These are phyloP conservation scores for Umbellularia californica DNA, from an alignment of 164 flowering plant species.

Conservation along the genomic window DNA sequence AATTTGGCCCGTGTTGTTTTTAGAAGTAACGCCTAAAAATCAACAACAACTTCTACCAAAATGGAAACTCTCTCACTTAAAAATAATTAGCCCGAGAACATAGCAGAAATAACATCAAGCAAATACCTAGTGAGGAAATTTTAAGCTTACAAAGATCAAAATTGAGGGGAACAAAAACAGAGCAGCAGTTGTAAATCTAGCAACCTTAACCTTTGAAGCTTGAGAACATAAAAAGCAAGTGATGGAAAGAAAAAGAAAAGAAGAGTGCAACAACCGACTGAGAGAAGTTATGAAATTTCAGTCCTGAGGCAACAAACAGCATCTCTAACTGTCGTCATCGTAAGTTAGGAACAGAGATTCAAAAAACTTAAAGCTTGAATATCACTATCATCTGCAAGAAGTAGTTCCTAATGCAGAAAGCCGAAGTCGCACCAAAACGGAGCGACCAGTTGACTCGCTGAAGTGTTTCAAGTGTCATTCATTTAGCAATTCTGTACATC, in stretches of 20 bases:
- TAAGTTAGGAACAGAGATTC: neutral
- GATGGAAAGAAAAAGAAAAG: neutral
- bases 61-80: neutral
- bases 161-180: neutral
- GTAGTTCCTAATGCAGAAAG: constrained; percentile 10
- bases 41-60: no score
- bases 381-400: constrained; percentile 12
- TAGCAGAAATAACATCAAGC: neutral
- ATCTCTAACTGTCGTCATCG: neutral
- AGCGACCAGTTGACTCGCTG: constrained; percentile 8
- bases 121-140: neutral
- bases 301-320: neutral
- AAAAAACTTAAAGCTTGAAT: constrained; percentile 1
- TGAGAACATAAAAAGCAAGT: neutral
- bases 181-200: no score
- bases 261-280: neutral
- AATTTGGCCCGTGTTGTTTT: no score
- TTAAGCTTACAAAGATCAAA: neutral
- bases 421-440: neutral
- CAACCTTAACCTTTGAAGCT: no score
- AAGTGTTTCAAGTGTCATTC: constrained; percentile 2
- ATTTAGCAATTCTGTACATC: constrained; percentile 16
- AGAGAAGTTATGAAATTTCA: neutral
- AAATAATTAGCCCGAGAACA: neutral
- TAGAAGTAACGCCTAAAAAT: no score